Evolutionary conservation across 768 basidiomycete species (phyloP).

Genomic region (Pleurotus pulmonarius): DNA sequence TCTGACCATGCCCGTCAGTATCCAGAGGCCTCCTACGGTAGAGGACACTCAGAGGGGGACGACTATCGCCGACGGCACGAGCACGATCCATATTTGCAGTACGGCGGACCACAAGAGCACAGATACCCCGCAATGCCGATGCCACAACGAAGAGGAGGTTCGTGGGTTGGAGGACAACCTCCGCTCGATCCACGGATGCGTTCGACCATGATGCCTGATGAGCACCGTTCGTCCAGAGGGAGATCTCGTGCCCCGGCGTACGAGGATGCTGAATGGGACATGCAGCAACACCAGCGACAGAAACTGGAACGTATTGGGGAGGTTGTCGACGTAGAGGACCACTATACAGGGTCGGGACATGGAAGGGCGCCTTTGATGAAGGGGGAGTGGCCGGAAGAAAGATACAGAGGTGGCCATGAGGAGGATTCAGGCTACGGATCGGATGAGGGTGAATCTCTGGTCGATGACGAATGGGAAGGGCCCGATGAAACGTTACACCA

Average conservation of each 20-base stretch:
- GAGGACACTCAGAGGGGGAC: not conserved
- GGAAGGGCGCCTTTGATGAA: not conserved
- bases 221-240: not conserved
- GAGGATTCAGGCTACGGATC: constrained; percentile 6
- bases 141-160: not conserved
- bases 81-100: not conserved
- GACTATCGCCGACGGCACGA: not conserved
- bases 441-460: constrained; percentile 5
- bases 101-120: not conserved
- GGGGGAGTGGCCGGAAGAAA: not conserved
- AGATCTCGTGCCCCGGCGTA: not conserved
- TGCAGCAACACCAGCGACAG: not conserved
- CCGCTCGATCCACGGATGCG: not conserved
- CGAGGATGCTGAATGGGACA: not conserved
- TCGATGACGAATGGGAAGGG: constrained; percentile 1
- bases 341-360: too few species aligned
- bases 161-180: not conserved
- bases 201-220: not conserved
- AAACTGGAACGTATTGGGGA: not conserved
- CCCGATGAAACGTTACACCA: not conserved
- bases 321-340: too few species aligned
- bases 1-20: not conserved
- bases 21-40: not conserved
- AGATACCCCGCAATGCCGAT: not conserved
- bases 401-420: not conserved